Base-by-base conservation (phyloP, 176 grass and related monocot species). In the Melocanna baccifera region DNA sequence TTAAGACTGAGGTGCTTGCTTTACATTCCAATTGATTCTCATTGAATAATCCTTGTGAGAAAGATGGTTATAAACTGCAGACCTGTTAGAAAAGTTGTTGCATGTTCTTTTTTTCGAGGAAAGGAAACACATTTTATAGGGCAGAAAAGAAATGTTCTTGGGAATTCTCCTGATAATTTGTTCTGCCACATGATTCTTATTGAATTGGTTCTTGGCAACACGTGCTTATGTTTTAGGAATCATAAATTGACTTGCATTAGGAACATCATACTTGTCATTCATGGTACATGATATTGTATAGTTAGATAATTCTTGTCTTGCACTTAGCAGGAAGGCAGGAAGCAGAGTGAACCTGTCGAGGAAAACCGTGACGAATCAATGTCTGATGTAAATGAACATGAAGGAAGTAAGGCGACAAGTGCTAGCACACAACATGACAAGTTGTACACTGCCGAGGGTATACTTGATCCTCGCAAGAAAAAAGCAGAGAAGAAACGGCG, bases 361-460 rank as follows among this genome's bases (percentile, higher is more conserved):
- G 28, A 75, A 57, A 84, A 76, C 42, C 68, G 29, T 14, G 91
- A 96, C 12, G 66, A 91, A 26, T 62, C 73, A 2, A 98, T 93
- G 93, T 72, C 87, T 39, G 89, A 88, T 2, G 63, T n/a, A 7
- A 87, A 91, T 40, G 89, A 74, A 28, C 55, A 0, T 7, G 67
- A 79, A 71, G 89, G 89, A 83, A 62, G 73, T 39, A 91, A 92
- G 64, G 3, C 34, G 7, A 83, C 66, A 12, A 62, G 75, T 37
- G 76, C 40, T 13, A 86, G 62, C 63, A 84, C 73, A 16, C 93
- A 96, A 80, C 69, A 94, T 23, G 81, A 92, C 26, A 99, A 94
- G 74, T 25, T 99, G 42, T 94, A 99, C 69, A 86, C 91, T 0
- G 93, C 89, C 0, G 86, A 92, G 66, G 96, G 93, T 78, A 96